A percentile compares a stretch with the other conserved stretches of the same genome.
phyloP scores from a whole-genome alignment of 805 yeast genomes.

The Candida silvicultrix region DNA sequence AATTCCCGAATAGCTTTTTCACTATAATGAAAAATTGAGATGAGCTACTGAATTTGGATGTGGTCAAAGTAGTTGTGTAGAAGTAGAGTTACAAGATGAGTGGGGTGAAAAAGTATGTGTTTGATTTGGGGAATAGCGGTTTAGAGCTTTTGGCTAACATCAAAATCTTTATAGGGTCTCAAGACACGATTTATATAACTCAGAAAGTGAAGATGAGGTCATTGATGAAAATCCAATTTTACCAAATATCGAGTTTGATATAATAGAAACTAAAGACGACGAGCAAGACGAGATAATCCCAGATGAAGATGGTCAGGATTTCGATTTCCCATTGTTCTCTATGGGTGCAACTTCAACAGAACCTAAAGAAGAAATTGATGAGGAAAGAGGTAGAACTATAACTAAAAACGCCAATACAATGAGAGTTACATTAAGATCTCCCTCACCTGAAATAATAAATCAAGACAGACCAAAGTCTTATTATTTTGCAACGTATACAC shows the following conservation, averaged over 20 bases:
- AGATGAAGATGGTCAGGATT: constrained; percentile 11
- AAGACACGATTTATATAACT: constrained; percentile 15
- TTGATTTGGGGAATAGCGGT: too few species aligned
- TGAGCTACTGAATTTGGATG: too few species aligned
- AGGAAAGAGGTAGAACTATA: constrained; percentile 9
- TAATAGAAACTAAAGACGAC: constrained; percentile 11
- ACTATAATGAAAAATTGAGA: too few species aligned
- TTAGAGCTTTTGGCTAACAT: too few species aligned
- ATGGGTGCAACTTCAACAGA: constrained; percentile 8
- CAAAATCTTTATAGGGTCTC: constrained; percentile 14
- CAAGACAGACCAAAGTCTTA: constrained; percentile 19
- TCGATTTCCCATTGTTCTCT: constrained; percentile 24
- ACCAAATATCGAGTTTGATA: constrained; percentile 22
- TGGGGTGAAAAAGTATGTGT: constrained; percentile 5
- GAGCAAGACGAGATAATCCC: constrained; percentile 3
- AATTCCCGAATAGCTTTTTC: too few species aligned
- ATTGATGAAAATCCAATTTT: constrained; percentile 11
- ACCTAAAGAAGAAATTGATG: constrained; percentile 1
- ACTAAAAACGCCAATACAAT: constrained; percentile 7
- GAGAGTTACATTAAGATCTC: constrained; percentile 17
- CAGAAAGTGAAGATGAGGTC: constrained; percentile 7
- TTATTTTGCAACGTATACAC: constrained; percentile 13
- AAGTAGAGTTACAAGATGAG: constrained; percentile 2
- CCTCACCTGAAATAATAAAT: constrained; percentile 15
- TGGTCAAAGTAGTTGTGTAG: too few species aligned